Evolutionary conservation across 2,329 filamentous ascomycete genomes (phyloP).

Genomic region (Alternaria alternata): DNA sequence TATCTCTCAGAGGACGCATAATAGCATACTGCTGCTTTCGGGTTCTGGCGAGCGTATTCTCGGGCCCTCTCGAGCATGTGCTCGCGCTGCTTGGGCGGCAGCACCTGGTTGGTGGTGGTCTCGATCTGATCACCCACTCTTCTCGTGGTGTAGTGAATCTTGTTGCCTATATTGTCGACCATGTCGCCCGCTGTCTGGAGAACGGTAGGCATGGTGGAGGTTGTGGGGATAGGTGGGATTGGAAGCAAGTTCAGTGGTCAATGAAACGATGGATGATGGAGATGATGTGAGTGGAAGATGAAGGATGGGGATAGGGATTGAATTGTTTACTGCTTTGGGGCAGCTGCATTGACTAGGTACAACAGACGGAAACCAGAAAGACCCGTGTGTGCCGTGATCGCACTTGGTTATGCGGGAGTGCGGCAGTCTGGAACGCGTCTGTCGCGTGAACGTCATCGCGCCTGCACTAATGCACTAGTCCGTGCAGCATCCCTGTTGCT

Average conservation of each 20-base stretch:
- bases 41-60: slow-evolving; percentile 68
- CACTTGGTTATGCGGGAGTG: slow-evolving; percentile 6
- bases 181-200: slow-evolving; percentile 37
- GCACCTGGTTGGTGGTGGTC: slow-evolving; percentile 58
- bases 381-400: slow-evolving; percentile 3
- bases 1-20: background rate
- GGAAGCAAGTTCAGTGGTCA: background rate
- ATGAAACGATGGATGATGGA: slow-evolving; percentile 2
- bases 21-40: slow-evolving; percentile 71
- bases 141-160: slow-evolving; percentile 24
- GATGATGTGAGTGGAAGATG: background rate
- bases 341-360: slow-evolving; percentile 2
- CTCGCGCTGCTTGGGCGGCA: slow-evolving; percentile 69
- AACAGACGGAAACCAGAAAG: background rate
- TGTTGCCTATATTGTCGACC: slow-evolving; percentile 29
- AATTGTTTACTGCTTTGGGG: background rate
- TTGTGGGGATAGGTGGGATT: background rate
- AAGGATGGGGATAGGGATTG: background rate
- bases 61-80: slow-evolving; percentile 62
- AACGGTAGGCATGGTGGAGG: slow-evolving; percentile 27
- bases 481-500: slow-evolving; percentile 2
- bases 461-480: background rate
- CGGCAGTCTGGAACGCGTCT: slow-evolving; percentile 15
- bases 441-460: slow-evolving; percentile 27
- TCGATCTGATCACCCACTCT: slow-evolving; percentile 34